phyloP scores from a whole-genome alignment of 345 rosid genomes.

The Arabis hirsuta region DNA sequence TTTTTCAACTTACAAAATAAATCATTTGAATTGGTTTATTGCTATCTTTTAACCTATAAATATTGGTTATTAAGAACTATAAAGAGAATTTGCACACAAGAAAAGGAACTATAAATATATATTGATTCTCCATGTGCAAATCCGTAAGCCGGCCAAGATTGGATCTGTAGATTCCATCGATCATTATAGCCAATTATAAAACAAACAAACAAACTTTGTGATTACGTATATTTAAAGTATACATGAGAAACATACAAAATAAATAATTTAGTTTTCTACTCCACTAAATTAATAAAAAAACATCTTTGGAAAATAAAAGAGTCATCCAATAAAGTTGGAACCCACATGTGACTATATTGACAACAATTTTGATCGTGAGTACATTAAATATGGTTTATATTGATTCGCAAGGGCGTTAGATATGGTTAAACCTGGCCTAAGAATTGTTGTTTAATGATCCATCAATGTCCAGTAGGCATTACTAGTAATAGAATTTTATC shows the following conservation, averaged over 20 bases:
- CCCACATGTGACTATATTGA: constrained; percentile 20
- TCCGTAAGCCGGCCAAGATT: constrained; percentile 28
- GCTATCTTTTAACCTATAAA: background rate
- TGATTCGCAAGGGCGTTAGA: too few relatives aligned
- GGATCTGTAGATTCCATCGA: constrained; percentile 39
- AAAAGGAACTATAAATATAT: background rate
- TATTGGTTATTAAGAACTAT: background rate
- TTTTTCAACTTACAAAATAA: background rate
- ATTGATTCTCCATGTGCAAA: too few relatives aligned
- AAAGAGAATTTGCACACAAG: too few relatives aligned
- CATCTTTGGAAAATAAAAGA: constrained; percentile 1
- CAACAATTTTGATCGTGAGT: background rate
- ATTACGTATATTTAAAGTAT: background rate
- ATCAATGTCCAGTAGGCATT: background rate
- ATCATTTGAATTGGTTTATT: background rate
- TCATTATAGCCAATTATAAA: constrained; percentile 28
- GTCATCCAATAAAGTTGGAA: constrained; percentile 36
- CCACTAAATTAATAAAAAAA: constrained; percentile 9
- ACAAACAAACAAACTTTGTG: constrained; percentile 19
- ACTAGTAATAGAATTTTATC: background rate
- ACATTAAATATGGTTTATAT: background rate
- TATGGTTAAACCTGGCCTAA: background rate
- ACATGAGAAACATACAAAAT: background rate
- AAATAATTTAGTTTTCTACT: constrained; percentile 20
- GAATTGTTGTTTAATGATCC: background rate